Evolutionary conservation across 2,329 filamentous ascomycete genomes (phyloP).

Genomic region (Alternaria infectoria): DNA sequence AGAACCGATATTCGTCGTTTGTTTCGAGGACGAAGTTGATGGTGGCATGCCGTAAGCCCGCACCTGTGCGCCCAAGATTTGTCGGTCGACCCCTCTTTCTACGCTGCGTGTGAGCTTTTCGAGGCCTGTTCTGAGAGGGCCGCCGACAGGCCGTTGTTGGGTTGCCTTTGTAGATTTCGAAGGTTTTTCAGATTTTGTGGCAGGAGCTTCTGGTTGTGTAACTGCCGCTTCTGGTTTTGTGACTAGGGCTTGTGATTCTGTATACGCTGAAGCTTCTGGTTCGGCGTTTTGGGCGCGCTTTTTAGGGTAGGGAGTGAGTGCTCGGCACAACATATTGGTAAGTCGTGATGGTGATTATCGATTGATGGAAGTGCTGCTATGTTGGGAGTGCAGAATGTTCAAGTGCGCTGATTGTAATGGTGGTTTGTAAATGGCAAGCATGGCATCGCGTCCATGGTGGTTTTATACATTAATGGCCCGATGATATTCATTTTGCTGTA

Average conservation of each 20-base stretch:
- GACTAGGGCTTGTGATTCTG: not conserved
- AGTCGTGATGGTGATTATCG: not conserved
- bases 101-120: slow-evolving; percentile 8
- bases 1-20: not conserved
- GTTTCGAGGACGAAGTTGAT: not conserved
- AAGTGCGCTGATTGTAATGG: not conserved
- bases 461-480: not conserved
- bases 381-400: not conserved
- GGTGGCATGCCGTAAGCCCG: slow-evolving; percentile 11
- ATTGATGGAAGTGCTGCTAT: not conserved
- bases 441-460: not conserved
- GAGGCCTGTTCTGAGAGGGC: slow-evolving; percentile 14
- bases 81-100: slow-evolving; percentile 19
- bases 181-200: not conserved
- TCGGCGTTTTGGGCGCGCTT: not conserved
- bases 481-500: not conserved
- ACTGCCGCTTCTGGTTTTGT: not conserved
- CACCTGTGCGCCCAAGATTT: slow-evolving; percentile 19
- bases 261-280: not conserved
- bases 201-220: not conserved
- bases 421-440: not conserved
- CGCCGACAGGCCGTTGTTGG: not conserved
- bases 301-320: not conserved
- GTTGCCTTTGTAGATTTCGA: not conserved
- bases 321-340: not conserved